Conservation (phyloP, 139 green algal species). For the Coelastrella sp. region DNA sequence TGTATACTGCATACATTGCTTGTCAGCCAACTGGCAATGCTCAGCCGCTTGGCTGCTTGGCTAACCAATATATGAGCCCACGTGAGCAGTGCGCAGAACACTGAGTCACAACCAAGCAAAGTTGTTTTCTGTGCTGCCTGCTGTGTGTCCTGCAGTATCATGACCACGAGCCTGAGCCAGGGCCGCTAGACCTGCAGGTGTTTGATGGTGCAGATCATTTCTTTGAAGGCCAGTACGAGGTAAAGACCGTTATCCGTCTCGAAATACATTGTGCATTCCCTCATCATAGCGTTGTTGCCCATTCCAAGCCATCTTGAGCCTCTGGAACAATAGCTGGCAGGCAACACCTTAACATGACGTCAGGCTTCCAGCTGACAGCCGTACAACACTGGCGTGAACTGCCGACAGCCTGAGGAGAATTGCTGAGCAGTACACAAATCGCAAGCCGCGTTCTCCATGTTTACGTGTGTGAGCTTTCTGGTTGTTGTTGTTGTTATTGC, state of each 20-base stretch:
- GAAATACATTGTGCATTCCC: no score
- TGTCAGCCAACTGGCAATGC: not conserved
- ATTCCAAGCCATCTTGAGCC: no score
- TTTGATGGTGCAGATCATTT: slow-evolving; percentile 47
- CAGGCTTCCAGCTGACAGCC: no score
- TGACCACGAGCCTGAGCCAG: not conserved
- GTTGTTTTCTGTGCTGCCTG: not conserved
- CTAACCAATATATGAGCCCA: no score
- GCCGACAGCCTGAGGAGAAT: no score
- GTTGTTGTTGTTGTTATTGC: not conserved
- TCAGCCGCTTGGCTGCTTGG: not conserved
- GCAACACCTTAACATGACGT: no score
- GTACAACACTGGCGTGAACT: no score
- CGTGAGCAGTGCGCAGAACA: no score
- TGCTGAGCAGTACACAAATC: not conserved
- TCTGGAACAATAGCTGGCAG: no score
- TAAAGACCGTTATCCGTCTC: not conserved
- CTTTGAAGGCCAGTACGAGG: slow-evolving; percentile 21
- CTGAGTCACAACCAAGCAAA: no score
- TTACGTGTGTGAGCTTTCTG: not conserved
- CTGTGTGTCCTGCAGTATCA: slow-evolving; percentile 2
- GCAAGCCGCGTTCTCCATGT: not conserved
- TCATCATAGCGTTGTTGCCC: no score
- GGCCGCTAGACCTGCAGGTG: slow-evolving; percentile 34
- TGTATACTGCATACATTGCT: no score